Evolutionary conservation across 2,329 filamentous ascomycete species (phyloP).

Genomic region (Waltergamsia citrina): DNA sequence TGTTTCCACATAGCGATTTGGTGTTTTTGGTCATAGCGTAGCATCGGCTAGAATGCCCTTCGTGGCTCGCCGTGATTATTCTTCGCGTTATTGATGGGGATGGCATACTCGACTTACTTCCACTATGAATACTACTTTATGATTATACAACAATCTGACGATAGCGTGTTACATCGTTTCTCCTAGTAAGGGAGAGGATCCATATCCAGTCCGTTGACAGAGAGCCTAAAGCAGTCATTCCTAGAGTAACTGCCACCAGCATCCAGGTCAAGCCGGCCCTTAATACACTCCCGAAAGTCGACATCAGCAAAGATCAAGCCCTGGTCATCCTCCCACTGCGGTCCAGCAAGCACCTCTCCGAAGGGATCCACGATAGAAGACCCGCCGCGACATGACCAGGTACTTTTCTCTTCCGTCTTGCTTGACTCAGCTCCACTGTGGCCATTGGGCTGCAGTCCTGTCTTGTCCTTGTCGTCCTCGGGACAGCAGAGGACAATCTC

Average conservation of each 20-base stretch:
- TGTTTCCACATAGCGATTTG: background rate
- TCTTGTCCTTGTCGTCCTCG: conserved; percentile 12
- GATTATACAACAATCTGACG: background rate
- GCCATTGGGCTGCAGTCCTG: conserved; percentile 4
- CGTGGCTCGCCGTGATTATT: background rate
- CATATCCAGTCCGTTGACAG: conserved; percentile 47
- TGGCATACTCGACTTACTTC: background rate
- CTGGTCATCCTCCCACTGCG: conserved; percentile 72
- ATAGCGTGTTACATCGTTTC: background rate
- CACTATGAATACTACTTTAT: background rate
- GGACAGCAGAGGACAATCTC: conserved; percentile 38
- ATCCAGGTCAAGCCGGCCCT: conserved; percentile 75
- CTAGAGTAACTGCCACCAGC: conserved; percentile 79
- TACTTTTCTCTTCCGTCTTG: conserved; percentile 12
- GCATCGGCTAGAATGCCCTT: background rate
- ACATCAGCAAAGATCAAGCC: conserved; percentile 62
- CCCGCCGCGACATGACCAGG: conserved; percentile 64
- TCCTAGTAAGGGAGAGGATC: conserved; percentile 44
- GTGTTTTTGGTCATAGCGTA: background rate
- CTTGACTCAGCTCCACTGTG: background rate
- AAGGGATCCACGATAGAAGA: conserved; percentile 73
- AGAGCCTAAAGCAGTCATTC: conserved; percentile 53
- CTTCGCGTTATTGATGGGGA: background rate
- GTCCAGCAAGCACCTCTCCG: conserved; percentile 71
- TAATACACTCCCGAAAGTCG: conserved; percentile 80